These are phyloP conservation scores for Fusarium caatingaense DNA, from an alignment of 2,329 filamentous ascomycete genomes.

Conservation along the genomic window DNA sequence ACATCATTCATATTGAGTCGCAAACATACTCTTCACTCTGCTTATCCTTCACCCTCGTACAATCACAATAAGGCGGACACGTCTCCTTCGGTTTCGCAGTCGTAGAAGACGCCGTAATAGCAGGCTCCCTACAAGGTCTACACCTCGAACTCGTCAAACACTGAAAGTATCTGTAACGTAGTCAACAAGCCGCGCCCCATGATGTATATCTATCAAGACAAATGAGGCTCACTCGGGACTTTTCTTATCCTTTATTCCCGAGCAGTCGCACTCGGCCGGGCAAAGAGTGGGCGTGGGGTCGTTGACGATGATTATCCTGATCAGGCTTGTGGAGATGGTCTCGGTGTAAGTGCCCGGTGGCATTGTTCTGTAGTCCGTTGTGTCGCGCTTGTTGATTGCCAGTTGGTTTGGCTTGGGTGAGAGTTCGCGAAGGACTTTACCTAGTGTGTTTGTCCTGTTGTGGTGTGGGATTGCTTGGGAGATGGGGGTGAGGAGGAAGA, in stretches of 20 bases:
- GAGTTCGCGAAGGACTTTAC: background rate
- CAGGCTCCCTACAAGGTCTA: conserved; percentile 40
- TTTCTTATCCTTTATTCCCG: conserved; percentile 42
- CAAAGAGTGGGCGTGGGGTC: conserved; percentile 29
- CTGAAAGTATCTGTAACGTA: conserved; percentile 44
- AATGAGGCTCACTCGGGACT: conserved; percentile 33
- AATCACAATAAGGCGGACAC: conserved; percentile 39
- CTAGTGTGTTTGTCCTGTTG: background rate
- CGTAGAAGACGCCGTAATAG: conserved; percentile 19
- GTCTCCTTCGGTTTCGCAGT: background rate
- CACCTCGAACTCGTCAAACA: conserved; percentile 45
- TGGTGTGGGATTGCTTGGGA: conserved; percentile 1
- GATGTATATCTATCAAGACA: background rate
- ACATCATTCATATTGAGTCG: too few species aligned
- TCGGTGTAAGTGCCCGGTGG: conserved; percentile 44
- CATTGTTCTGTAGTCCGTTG: conserved; percentile 43
- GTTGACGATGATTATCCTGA: conserved; percentile 39
- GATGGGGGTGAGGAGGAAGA: conserved; percentile 2
- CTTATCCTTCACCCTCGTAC: conserved; percentile 41
- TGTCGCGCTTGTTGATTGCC: background rate
- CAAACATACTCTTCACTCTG: conserved; percentile 46
- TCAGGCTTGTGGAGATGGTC: conserved; percentile 21
- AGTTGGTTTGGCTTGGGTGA: background rate
- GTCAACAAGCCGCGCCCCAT: conserved; percentile 6
- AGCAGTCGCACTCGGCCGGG: conserved; percentile 45